Evolutionary conservation across 2,329 filamentous ascomycete genomes (phyloP).

Genomic region (Corynespora cassiicola): DNA sequence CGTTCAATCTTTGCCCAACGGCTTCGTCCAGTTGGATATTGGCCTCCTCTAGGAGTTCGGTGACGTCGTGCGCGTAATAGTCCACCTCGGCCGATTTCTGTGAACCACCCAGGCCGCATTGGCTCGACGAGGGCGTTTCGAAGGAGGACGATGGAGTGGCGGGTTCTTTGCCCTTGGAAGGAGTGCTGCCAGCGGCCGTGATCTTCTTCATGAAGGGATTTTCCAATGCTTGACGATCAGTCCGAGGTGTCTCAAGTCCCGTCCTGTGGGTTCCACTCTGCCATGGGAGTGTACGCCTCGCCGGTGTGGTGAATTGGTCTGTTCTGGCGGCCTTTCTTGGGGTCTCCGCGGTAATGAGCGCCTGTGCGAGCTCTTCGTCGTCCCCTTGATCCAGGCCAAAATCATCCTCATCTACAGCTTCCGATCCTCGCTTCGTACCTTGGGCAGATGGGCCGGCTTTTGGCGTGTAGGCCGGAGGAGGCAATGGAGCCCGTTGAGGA

Average conservation of each 20-base stretch:
- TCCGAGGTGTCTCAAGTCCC: conserved; percentile 38
- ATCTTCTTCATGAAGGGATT: conserved; percentile 21
- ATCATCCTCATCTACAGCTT: conserved; percentile 36
- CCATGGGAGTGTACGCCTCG: conserved; percentile 48
- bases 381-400: conserved; percentile 38
- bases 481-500: conserved; percentile 12
- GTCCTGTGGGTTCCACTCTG: conserved; percentile 21
- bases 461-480: conserved; percentile 26
- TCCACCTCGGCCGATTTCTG: conserved; percentile 17
- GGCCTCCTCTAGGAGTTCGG: conserved; percentile 57
- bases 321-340: conserved; percentile 50
- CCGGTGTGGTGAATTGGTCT: conserved; percentile 46
- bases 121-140: conserved; percentile 42
- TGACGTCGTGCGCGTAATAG: conserved; percentile 49
- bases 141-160: conserved; percentile 24
- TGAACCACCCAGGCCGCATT: too few relatives aligned
- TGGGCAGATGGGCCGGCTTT: conserved; percentile 12
- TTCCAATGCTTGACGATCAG: conserved; percentile 12
- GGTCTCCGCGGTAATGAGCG: conserved; percentile 40
- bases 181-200: conserved; percentile 15
- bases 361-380: conserved; percentile 37
- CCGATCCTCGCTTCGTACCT: conserved; percentile 38
- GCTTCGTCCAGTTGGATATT: conserved; percentile 42
- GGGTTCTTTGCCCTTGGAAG: conserved; percentile 13
- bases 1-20: conserved; percentile 22